Base-by-base conservation (phyloP, 495 filamentous ascomycete genomes). In the Neurospora tetrasperma region DNA sequence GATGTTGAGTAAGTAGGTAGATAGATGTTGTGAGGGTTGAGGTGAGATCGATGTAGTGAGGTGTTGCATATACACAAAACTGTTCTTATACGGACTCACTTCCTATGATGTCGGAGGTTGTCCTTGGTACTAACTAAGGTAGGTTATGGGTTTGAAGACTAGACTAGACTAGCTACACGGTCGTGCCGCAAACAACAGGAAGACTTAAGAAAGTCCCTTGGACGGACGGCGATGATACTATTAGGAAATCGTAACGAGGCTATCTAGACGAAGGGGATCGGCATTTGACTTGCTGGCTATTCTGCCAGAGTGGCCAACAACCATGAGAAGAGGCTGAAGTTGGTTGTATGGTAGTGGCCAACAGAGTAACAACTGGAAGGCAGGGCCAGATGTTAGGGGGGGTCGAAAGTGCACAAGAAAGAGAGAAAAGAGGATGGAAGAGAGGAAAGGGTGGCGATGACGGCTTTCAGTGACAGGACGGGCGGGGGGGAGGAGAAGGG, bases 331-430 rank as follows among this genome's bases (percentile, higher is more conserved):
- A 42, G 14, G 42, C 14, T 14, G 0, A 4, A 14, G 42, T 16
- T 31, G 27, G 27, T 23, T 23, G 23, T 23, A 23, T 31, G 27
- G 11, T 41, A 27, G 48, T 59, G 44, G 27, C 40, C 23, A 42
- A 70, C 35, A 27, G 68, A 73, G 69, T 74, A 66, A 44, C 62
- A 9, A 38, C 35, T 38, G 35, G 35, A 39, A 66, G 70, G 66
- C 69, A 71, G 72, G 73, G 74, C 73, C 73, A 72, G 73, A 73
- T 62, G 73, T 23, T 18, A 35, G 66, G n/a, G 69, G 69, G 62
- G 72, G n/a, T 76, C 70, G 68, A 69, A 73, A 74, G 70, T 77
- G 76, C 73, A 75, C 75, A 76, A 76, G 74, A 75, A 74, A 74
- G 71, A 74, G 69, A 73, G 70, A 38, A 74, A 5, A 42, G 41